Base-by-base conservation (phyloP, 805 yeast species). In the Saturnispora zaruensis region DNA sequence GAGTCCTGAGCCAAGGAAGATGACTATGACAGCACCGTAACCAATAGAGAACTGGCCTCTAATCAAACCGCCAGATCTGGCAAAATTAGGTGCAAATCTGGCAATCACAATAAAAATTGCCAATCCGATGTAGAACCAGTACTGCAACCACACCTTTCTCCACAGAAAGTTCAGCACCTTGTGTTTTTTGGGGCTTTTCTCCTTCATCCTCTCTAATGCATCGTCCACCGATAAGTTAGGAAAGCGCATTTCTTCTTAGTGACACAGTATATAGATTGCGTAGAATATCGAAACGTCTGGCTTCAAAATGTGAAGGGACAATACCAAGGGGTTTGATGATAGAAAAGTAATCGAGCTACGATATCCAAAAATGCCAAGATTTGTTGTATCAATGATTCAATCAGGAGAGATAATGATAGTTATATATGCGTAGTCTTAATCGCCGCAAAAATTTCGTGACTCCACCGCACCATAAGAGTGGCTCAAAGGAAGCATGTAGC, bases 1-100 rank as follows among this genome's bases (percentile, higher is more conserved):
- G 25, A 88, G 65, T 0, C 96, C 96, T 45, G 89, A 82, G 32
- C 87, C 80, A 40, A 89, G 68, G 68, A 89, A 88, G 52, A 89
- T 89, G 42, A 86, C 68, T 0, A 95, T 95, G 16, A 88, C 96
- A 0, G 95, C 95, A 33, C 89, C 87, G 61, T 88, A 89, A 11
- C 83, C 84, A 32, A 89, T 85, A 41, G 87, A 70, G 62, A 86
- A 87, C 62, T 88, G 79, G 5, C 82, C 90, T 53, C 75, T 71
- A 34, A 88, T 78, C 14, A 80, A 70, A 2, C 96, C 96, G 14
- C 87, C 91, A 56, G 81, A 85, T 51, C 87, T 75, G 1, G 95
- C 96, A 66, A 89, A 87, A 40, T 81, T 74, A 1, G 96, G 96
- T 53, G 79, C 87, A 60, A 79, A 78, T 56, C 82, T 76, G 0